These are phyloP conservation scores for Trichoderma sp. DNA, from an alignment of 2,329 filamentous ascomycete species.

Conservation along the genomic window DNA sequence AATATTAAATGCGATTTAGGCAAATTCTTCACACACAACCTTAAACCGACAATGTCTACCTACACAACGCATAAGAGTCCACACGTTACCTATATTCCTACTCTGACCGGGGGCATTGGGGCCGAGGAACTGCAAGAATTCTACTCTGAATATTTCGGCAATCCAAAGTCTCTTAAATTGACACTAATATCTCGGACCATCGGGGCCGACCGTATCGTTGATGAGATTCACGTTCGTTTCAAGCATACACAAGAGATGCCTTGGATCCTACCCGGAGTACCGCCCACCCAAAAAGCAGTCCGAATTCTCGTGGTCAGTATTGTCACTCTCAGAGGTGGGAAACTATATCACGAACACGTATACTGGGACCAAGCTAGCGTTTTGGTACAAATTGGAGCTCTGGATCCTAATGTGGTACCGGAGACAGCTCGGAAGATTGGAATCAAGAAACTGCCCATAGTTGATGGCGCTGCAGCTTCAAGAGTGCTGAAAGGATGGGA, in stretches of 20 bases:
- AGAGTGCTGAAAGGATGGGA: slow-evolving; percentile 40
- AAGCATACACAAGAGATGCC: slow-evolving; percentile 59
- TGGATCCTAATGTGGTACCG: slow-evolving; percentile 47
- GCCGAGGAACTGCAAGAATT: slow-evolving; percentile 60
- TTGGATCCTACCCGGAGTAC: slow-evolving; percentile 63
- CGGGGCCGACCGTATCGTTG: slow-evolving; percentile 64
- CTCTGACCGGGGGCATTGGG: slow-evolving; percentile 64
- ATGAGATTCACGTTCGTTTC: slow-evolving; percentile 62
- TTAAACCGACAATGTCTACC: slow-evolving; percentile 63
- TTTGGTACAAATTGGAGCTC: slow-evolving; percentile 58
- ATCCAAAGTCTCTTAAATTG: slow-evolving; percentile 60
- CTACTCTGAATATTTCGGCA: slow-evolving; percentile 66
- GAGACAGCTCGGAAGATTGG: slow-evolving; percentile 39
- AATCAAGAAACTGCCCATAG: slow-evolving; percentile 42
- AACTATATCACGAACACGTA: slow-evolving; percentile 64
- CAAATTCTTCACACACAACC: slow-evolving; percentile 59
- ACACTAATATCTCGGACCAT: slow-evolving; percentile 66
- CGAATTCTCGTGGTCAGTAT: slow-evolving; percentile 61
- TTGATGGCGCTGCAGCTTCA: slow-evolving; percentile 44
- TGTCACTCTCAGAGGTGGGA: slow-evolving; percentile 60
- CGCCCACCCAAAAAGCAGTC: slow-evolving; percentile 54
- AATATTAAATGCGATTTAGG: slow-evolving; percentile 31
- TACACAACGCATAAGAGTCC: slow-evolving; percentile 61
- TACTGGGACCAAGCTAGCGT: slow-evolving; percentile 66
- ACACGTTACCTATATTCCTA: slow-evolving; percentile 70